Conservation (phyloP, 768 basidiomycete species). For the Tylopilus sp. region DNA sequence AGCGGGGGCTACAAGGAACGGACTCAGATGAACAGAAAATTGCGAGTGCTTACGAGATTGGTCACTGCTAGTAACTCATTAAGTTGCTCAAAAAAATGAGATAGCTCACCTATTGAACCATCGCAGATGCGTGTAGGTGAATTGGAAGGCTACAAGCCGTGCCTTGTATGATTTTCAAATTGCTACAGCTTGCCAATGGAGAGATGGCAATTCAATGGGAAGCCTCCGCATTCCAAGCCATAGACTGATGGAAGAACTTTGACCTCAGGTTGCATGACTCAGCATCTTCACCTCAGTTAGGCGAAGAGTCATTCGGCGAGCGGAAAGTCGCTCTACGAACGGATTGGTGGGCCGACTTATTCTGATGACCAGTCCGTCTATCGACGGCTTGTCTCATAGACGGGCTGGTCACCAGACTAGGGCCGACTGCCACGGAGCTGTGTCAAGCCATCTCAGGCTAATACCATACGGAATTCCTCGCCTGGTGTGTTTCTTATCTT, state of each 20-base stretch:
- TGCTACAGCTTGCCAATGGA: slow-evolving; percentile 5
- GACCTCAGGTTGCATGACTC: background rate
- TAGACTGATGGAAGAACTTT: background rate
- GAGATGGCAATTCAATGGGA: background rate
- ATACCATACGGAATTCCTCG: no score
- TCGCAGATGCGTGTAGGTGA: background rate
- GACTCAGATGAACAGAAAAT: no score
- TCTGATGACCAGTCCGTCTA: no score
- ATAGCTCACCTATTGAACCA: background rate
- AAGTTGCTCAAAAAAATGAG: background rate
- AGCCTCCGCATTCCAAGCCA: background rate
- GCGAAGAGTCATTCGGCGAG: background rate
- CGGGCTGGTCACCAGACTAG: no score
- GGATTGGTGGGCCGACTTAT: background rate
- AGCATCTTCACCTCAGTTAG: background rate
- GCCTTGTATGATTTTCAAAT: background rate
- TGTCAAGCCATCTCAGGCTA: no score
- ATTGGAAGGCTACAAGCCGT: background rate
- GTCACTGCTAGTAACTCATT: no score
- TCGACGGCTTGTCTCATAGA: no score
- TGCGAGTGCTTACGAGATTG: background rate
- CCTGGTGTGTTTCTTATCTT: background rate
- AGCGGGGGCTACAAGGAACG: no score
- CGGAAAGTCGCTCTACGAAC: background rate
- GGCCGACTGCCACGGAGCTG: no score